Percentiles rank a stretch among this genome's conserved stretches.
Conservation (phyloP, 2,329 filamentous ascomycete species). For the Trichophyton verrucosum region DNA sequence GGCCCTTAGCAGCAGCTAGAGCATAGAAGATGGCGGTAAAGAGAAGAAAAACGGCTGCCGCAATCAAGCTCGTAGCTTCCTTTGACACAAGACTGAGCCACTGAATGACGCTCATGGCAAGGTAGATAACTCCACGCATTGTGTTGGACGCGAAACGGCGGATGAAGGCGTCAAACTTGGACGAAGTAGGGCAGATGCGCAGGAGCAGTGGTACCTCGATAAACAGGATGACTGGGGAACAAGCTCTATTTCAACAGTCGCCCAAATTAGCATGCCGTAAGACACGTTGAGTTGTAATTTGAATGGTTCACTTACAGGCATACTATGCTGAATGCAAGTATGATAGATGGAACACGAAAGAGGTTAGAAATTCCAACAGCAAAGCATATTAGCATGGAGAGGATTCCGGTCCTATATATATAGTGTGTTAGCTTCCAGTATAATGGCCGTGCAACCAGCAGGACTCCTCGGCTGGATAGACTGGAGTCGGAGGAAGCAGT, state of each 20-base stretch:
- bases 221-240: slow-evolving; percentile 64
- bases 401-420: slow-evolving; percentile 36
- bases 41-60: slow-evolving; percentile 67
- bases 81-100: slow-evolving; percentile 61
- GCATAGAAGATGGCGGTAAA: slow-evolving; percentile 68
- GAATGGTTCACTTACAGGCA: slow-evolving; percentile 39
- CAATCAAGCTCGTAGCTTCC: slow-evolving; percentile 61
- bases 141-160: slow-evolving; percentile 92
- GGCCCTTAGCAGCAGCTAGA: slow-evolving; percentile 33
- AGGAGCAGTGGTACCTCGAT: slow-evolving; percentile 87
- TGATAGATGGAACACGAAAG: slow-evolving; percentile 47
- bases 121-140: slow-evolving; percentile 84
- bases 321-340: slow-evolving; percentile 45
- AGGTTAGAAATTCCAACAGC: slow-evolving; percentile 58
- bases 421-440: neutral
- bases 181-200: slow-evolving; percentile 91
- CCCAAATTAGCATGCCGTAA: slow-evolving; percentile 13
- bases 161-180: slow-evolving; percentile 77
- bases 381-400: slow-evolving; percentile 53
- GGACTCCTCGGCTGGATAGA: neutral
- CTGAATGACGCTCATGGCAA: slow-evolving; percentile 65
- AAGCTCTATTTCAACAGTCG: slow-evolving; percentile 48
- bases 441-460: neutral
- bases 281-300: neutral
- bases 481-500: neutral